These are phyloP conservation scores for barley (Hordeum vulgare) DNA, from an alignment of 176 grass and related monocot genomes.

Conservation along the genomic window DNA sequence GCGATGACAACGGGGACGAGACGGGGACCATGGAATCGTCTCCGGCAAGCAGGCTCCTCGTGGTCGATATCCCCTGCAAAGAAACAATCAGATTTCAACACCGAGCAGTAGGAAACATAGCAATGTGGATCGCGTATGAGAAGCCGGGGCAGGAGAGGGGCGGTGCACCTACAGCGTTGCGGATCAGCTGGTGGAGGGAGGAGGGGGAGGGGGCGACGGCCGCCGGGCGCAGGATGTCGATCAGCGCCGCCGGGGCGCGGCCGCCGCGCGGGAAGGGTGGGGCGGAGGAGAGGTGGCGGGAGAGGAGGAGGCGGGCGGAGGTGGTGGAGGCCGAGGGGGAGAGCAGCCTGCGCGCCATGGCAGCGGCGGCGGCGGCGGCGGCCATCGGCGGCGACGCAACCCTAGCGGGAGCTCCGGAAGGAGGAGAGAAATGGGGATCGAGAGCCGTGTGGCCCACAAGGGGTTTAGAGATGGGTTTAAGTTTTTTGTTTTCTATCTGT, in stretches of 20 bases:
- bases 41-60: conserved; percentile 44
- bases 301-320: not conserved
- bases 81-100: not conserved
- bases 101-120: no score
- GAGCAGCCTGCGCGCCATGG: not conserved
- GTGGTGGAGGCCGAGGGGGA: not conserved
- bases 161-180: not conserved
- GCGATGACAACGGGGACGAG: conserved; percentile 75
- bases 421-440: not conserved
- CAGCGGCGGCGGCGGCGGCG: no score
- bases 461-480: not conserved
- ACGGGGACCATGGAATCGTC: conserved; percentile 76
- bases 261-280: not conserved
- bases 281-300: not conserved
- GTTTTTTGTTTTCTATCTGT: not conserved
- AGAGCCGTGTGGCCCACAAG: not conserved
- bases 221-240: not conserved
- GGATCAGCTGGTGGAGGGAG: not conserved
- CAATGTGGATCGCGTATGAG: not conserved
- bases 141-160: not conserved
- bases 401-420: not conserved
- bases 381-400: not conserved
- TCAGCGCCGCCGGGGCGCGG: not conserved
- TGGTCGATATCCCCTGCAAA: conserved; percentile 64
- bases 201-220: no score